Conservation (phyloP, 139 green algal genomes). For the Chlamydomonas urium region DNA sequence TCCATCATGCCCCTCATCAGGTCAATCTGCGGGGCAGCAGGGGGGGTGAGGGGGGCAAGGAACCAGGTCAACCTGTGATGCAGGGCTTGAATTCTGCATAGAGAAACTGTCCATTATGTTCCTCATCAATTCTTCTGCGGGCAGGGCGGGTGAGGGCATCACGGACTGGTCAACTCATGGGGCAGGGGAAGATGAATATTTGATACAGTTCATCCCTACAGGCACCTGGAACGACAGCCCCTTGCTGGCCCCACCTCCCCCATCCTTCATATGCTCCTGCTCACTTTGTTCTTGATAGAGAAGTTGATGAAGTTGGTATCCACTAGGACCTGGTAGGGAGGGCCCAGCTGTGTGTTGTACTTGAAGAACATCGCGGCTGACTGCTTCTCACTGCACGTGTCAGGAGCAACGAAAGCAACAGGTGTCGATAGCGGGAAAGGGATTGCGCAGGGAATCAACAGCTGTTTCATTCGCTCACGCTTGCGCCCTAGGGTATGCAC, state of each 20-base stretch:
- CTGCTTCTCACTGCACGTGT: slow-evolving; percentile 73
- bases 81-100: slow-evolving; percentile 97
- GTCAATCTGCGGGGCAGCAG: slow-evolving; percentile 20
- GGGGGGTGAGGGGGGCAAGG: no score
- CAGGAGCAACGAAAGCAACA: no score
- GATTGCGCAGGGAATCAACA: no score
- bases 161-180: slow-evolving; percentile 99
- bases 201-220: no score
- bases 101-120: slow-evolving; percentile 99
- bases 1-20: slow-evolving; percentile 87
- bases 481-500: no score
- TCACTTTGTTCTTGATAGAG: slow-evolving; percentile 96
- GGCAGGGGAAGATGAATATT: no score
- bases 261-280: no score
- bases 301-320: slow-evolving; percentile 99
- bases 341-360: slow-evolving; percentile 96
- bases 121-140: slow-evolving; percentile 18
- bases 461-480: no score
- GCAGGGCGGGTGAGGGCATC: no score
- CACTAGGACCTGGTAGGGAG: slow-evolving; percentile 95
- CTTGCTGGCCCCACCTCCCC: not conserved
- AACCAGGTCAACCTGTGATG: slow-evolving; percentile 98
- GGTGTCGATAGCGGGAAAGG: no score
- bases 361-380: slow-evolving; percentile 94
- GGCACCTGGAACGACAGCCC: not conserved